Evolutionary conservation across 2,329 filamentous ascomycete genomes (phyloP), one percentile per base, ranked within the genome.

Genomic region (Xylaria sp.): DNA sequence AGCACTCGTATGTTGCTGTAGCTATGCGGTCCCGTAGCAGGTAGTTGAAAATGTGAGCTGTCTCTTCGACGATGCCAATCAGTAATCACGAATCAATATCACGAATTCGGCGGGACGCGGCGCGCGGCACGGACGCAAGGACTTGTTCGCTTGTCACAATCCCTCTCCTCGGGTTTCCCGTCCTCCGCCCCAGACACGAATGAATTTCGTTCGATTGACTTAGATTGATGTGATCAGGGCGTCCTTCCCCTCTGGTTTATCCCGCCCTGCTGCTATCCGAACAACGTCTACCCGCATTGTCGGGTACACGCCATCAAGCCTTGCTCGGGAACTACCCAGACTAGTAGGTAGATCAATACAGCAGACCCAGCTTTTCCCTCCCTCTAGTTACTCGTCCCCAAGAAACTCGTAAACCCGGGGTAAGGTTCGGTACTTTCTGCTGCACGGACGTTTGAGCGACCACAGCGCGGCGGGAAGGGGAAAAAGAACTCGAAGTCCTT

Each of bases 201-300:
- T 17, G 14, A 42, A 5, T 11, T 5, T 42, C 39, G 12, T 42
- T 42, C 39, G 12, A 48, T 48, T 17, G 12, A n/a, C 7, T 51
- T n/a, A 2, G 19, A 17, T 39, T 53, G 30, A 58, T 59, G 24
- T 64, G 61, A 64, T 54, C 8, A 24, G 34, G 14, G 24, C n/a
- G 17, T 17, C 11, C 9, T 9, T 56, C 12, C 39, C 55, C 27
- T 50, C 47, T 24, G n/a, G 47, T 24, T 17, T 27, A 39, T 53
- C 39, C 7, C 54, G 61, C 47, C 24, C 50, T 45, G 34, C 39
- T n/a, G 34, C 39, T 36, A 59, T 56, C 61, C 50, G 51, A 27
- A 64, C 53, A 59, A 65, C 48, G 56, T 39, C 55, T 48, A 55
- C 48, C 63, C 63, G 56, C 51, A 48, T 34, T 55, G 63, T 60